Evolutionary conservation across 805 yeast species (phyloP).

Genomic region (Monosporozyma yasuniensis): DNA sequence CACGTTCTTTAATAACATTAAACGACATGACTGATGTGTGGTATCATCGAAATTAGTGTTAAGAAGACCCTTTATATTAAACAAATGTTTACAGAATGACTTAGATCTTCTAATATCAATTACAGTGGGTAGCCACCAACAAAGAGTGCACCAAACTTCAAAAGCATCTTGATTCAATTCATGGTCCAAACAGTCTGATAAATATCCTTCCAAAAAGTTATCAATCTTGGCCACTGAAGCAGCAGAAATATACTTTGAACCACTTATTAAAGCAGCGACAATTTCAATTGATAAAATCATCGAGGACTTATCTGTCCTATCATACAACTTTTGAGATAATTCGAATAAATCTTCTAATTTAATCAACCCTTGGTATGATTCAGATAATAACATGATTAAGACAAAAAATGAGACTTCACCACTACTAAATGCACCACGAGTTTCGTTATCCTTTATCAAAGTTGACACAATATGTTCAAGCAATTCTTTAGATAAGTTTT

Average conservation of each 20-base stretch:
- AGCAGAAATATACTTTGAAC: constrained; percentile 35
- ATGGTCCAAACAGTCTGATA: constrained; percentile 39
- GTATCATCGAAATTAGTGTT: constrained; percentile 51
- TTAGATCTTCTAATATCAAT: constrained; percentile 62
- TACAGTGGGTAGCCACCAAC: constrained; percentile 65
- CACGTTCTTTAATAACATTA: constrained; percentile 42
- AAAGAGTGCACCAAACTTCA: constrained; percentile 66
- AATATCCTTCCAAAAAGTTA: constrained; percentile 35
- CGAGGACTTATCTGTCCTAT: constrained; percentile 62
- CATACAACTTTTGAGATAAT: constrained; percentile 43
- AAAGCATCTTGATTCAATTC: constrained; percentile 68
- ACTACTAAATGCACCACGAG: constrained; percentile 57
- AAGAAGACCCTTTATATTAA: constrained; percentile 36
- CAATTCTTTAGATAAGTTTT: constrained; percentile 48
- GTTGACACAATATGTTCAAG: constrained; percentile 39
- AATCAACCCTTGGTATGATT: constrained; percentile 34
- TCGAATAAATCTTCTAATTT: constrained; percentile 45
- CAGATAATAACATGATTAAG: constrained; percentile 40
- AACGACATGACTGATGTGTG: constrained; percentile 51
- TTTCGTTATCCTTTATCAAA: constrained; percentile 61
- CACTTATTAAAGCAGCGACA: constrained; percentile 52
- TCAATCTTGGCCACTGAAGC: constrained; percentile 36
- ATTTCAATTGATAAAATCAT: constrained; percentile 72
- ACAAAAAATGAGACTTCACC: constrained; percentile 52
- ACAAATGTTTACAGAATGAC: constrained; percentile 38